Conservation (phyloP, 768 basidiomycete genomes). For the Suillus brevipes region DNA sequence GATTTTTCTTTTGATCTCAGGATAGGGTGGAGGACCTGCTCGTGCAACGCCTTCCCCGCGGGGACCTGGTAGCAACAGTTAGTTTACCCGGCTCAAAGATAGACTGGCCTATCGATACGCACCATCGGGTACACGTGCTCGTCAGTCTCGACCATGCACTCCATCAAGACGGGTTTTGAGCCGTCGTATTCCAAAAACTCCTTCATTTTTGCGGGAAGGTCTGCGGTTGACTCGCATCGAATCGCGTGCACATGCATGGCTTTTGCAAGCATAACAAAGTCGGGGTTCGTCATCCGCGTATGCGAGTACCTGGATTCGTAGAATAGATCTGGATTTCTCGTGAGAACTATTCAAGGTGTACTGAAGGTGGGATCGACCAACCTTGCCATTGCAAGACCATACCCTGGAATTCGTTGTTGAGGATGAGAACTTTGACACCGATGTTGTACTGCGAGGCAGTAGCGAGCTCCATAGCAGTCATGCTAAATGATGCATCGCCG, state of each 20-base stretch:
- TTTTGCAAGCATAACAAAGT: constrained; percentile 87
- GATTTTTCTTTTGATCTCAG: constrained; percentile 34
- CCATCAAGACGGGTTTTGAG: constrained; percentile 84
- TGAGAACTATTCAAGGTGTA: constrained; percentile 2
- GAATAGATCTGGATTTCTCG: constrained; percentile 68
- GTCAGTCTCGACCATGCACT: constrained; percentile 80
- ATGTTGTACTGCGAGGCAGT: constrained; percentile 91
- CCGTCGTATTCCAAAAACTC: constrained; percentile 96
- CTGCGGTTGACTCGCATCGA: constrained; percentile 64
- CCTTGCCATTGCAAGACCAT: constrained; percentile 99
- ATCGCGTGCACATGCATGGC: constrained; percentile 94
- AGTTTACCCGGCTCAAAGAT: neutral
- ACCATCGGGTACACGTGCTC: constrained; percentile 96
- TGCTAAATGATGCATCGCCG: constrained; percentile 97
- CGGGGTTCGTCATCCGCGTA: constrained; percentile 92
- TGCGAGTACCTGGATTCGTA: constrained; percentile 97
- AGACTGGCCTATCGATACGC: constrained; percentile 17
- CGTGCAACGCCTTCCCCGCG: constrained; percentile 92
- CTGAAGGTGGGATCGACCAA: constrained; percentile 32
- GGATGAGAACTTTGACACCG: constrained; percentile 89
- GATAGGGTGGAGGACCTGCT: constrained; percentile 78
- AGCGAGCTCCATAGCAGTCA: constrained; percentile 99
- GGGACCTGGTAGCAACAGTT: constrained; percentile 54
- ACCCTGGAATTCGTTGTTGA: constrained; percentile 98
- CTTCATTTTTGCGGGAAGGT: constrained; percentile 95